Evolutionary conservation across 805 yeast species (phyloP).

Genomic region (Tetrapisispora arboricola): DNA sequence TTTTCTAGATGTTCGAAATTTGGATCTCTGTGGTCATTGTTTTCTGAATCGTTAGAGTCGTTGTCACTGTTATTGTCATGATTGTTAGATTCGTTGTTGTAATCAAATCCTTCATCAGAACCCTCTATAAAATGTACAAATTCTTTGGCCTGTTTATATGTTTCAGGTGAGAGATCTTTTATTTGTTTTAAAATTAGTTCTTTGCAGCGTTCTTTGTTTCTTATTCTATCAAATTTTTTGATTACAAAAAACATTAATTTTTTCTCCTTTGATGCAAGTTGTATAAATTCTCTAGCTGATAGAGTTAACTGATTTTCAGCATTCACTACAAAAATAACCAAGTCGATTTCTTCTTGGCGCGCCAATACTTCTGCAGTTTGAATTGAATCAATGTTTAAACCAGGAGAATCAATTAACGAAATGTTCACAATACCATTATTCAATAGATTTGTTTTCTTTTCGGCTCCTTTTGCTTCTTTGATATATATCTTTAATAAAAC

Average conservation of each 20-base stretch:
- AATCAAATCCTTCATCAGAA: constrained; percentile 27
- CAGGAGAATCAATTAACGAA: constrained; percentile 93
- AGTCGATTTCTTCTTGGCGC: constrained; percentile 92
- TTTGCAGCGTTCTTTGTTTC: constrained; percentile 70
- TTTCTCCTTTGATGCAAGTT: constrained; percentile 84
- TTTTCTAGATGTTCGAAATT: constrained; percentile 80
- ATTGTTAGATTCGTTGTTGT: constrained; percentile 15
- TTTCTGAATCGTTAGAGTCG: constrained; percentile 16
- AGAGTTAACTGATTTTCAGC: constrained; percentile 94
- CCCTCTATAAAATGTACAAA: constrained; percentile 82
- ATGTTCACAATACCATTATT: constrained; percentile 89
- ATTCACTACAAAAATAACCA: constrained; percentile 90
- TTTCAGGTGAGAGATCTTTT: constrained; percentile 75
- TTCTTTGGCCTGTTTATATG: constrained; percentile 77
- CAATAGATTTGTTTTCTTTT: constrained; percentile 61
- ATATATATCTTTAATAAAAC: constrained; percentile 71
- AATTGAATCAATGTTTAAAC: constrained; percentile 82
- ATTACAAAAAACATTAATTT: constrained; percentile 89
- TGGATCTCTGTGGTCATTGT: no score
- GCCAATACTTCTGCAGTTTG: constrained; percentile 93
- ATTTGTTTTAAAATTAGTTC: constrained; percentile 75
- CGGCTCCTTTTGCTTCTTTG: no score
- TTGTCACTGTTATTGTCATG: constrained; percentile 17
- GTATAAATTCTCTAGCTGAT: constrained; percentile 87
- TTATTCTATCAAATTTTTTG: constrained; percentile 80